Percentiles rank a stretch among this genome's conserved stretches.
Conservation (phyloP, 305 asterid species). For the Ajuga reptans region DNA sequence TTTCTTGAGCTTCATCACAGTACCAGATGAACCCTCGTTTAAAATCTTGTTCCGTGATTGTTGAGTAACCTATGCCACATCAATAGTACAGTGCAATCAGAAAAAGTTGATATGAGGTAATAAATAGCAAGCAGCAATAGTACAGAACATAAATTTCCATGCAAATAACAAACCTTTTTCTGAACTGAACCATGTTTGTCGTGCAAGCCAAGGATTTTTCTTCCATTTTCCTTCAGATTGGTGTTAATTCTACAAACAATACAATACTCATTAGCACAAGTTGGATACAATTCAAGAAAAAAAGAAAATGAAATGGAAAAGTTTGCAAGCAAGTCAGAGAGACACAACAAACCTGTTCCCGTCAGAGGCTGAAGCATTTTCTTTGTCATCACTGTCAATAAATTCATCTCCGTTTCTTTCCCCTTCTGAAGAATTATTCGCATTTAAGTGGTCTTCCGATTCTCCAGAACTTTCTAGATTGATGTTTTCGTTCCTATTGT, state of each 20-base stretch:
- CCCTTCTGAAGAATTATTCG: constrained; percentile 25
- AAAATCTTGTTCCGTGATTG: constrained; percentile 31
- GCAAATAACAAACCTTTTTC: constrained; percentile 37
- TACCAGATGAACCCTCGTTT: constrained; percentile 35
- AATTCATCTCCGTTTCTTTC: constrained; percentile 21
- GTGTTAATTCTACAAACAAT: constrained; percentile 36
- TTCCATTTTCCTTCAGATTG: constrained; percentile 31
- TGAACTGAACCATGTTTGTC: constrained; percentile 25
- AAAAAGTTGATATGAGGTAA: not conserved
- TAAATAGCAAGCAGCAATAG: not conserved
- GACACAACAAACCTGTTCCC: constrained; percentile 54
- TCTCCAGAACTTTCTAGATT: constrained; percentile 15
- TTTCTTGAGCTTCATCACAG: constrained; percentile 52
- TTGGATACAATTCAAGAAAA: not conserved
- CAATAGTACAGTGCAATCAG: constrained; percentile 10
- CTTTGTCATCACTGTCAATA: constrained; percentile 52
- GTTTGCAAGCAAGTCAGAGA: not conserved
- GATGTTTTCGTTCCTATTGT: constrained; percentile 13
- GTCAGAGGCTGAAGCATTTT: constrained; percentile 54
- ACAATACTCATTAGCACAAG: constrained; percentile 16
- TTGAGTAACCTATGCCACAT: constrained; percentile 34
- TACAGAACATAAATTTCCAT: not conserved
- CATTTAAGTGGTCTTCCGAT: not conserved
- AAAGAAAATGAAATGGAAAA: not conserved
- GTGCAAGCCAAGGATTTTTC: constrained; percentile 38